A percentile compares a stretch with the other conserved stretches of the same genome.
Conservation (phyloP, 2,329 filamentous ascomycete genomes). For the Neonectria magnoliae region DNA sequence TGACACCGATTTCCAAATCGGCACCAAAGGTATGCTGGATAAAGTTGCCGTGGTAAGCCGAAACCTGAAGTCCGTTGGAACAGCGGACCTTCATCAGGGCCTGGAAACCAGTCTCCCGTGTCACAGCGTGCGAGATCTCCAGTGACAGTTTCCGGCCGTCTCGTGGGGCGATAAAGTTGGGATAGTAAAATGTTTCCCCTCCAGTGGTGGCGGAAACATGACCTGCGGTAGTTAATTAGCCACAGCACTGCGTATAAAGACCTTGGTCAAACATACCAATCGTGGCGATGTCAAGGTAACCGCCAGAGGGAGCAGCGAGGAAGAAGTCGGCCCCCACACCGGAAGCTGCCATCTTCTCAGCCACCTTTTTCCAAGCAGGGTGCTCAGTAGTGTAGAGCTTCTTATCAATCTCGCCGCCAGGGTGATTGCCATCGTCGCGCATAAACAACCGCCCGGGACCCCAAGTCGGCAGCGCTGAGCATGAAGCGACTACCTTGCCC, state of each 20-base stretch:
- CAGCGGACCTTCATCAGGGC: conserved; percentile 98
- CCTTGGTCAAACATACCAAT: conserved; percentile 67
- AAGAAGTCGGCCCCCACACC: conserved; percentile 96
- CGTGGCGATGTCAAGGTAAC: conserved; percentile 92
- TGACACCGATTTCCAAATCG: conserved; percentile 90
- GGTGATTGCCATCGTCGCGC: conserved; percentile 87
- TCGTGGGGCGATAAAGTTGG: conserved; percentile 90
- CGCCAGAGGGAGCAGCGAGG: conserved; percentile 87
- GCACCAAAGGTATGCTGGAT: conserved; percentile 94
- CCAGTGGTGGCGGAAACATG: conserved; percentile 90
- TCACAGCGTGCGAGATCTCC: conserved; percentile 88
- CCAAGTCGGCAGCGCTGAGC: conserved; percentile 89
- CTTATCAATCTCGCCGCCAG: conserved; percentile 88
- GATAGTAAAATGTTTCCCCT: conserved; percentile 95
- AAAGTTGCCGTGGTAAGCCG: conserved; percentile 96
- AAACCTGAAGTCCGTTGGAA: conserved; percentile 93
- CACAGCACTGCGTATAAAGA: background rate
- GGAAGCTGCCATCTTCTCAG: conserved; percentile 85
- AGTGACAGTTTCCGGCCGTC: conserved; percentile 85
- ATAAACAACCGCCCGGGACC: conserved; percentile 87
- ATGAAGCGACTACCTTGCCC: conserved; percentile 89
- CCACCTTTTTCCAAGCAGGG: conserved; percentile 84
- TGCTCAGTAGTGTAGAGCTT: conserved; percentile 93
- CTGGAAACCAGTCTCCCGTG: conserved; percentile 92
- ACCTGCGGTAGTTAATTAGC: conserved; percentile 57